phyloP scores from a whole-genome alignment of 129 eudicot species.

The Tagetes patula region DNA sequence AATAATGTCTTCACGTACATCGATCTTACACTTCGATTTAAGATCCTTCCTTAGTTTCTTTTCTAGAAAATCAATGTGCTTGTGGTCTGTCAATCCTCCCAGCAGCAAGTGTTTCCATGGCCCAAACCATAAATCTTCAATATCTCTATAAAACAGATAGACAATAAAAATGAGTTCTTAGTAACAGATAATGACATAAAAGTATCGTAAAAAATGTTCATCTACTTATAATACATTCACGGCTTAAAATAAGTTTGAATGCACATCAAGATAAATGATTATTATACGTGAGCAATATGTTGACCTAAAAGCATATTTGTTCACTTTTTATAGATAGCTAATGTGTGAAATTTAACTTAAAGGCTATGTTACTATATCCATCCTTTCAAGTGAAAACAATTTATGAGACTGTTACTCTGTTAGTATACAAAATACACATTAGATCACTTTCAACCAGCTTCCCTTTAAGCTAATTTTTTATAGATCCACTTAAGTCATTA shows the following conservation, averaged over 20 bases:
- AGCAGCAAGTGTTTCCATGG: constrained; percentile 71
- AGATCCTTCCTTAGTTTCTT: constrained; percentile 49
- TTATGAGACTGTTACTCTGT: background rate
- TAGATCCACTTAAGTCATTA: background rate
- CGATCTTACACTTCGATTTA: constrained; percentile 31
- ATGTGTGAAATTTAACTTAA: background rate
- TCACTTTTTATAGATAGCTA: background rate
- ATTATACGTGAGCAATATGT: background rate
- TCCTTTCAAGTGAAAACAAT: background rate
- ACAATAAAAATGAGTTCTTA: background rate
- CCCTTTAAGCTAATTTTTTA: background rate
- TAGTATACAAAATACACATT: background rate
- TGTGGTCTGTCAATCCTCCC: constrained; percentile 58
- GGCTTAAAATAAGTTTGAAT: background rate
- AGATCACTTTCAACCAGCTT: background rate
- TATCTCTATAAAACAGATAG: constrained; percentile 46
- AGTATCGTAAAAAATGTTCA: background rate
- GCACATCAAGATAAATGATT: background rate
- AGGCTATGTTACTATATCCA: background rate
- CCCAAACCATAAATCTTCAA: constrained; percentile 92
- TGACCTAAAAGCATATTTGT: background rate
- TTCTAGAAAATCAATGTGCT: constrained; percentile 41
- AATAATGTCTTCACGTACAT: constrained; percentile 39
- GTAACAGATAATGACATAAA: background rate
- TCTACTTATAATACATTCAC: background rate